These are phyloP conservation scores for Neonectria faginata DNA, from an alignment of 2,329 filamentous ascomycete genomes.

Conservation along the genomic window DNA sequence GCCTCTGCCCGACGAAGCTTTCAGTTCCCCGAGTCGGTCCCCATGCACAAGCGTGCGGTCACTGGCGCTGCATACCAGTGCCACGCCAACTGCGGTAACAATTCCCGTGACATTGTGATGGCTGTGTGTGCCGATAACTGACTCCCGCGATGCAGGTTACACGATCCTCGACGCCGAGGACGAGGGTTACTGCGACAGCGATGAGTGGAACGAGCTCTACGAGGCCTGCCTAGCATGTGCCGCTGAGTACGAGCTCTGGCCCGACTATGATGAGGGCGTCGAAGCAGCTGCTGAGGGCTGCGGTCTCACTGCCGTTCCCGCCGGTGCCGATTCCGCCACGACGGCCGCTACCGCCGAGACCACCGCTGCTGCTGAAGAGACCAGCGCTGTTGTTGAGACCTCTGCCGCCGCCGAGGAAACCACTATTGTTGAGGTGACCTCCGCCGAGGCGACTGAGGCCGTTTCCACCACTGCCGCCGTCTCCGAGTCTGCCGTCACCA, in stretches of 20 bases:
- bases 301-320: conserved; percentile 45
- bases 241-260: conserved; percentile 57
- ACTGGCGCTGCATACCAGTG: conserved; percentile 57
- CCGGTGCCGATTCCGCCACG: conserved; percentile 24
- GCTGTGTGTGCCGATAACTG: not conserved
- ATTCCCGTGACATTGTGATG: not conserved
- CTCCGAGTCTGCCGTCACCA: conserved; percentile 9
- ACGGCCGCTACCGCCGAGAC: conserved; percentile 30
- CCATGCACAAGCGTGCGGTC: conserved; percentile 58
- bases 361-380: conserved; percentile 22
- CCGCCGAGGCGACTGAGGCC: conserved; percentile 11
- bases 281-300: conserved; percentile 52
- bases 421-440: conserved; percentile 8
- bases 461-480: conserved; percentile 12
- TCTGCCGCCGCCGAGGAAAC: conserved; percentile 5
- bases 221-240: conserved; percentile 60
- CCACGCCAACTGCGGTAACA: conserved; percentile 63
- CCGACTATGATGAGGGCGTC: conserved; percentile 55
- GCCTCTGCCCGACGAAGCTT: conserved; percentile 37
- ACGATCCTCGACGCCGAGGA: conserved; percentile 44
- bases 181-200: conserved; percentile 49
- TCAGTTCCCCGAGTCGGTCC: conserved; percentile 47
- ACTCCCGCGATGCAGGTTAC: conserved; percentile 40
- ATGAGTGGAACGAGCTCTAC: conserved; percentile 56
- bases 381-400: conserved; percentile 19